Percentiles rank a stretch among this genome's conserved stretches.
Conservation (phyloP, 2,329 filamentous ascomycete genomes). For the Zasmidium cellare region DNA sequence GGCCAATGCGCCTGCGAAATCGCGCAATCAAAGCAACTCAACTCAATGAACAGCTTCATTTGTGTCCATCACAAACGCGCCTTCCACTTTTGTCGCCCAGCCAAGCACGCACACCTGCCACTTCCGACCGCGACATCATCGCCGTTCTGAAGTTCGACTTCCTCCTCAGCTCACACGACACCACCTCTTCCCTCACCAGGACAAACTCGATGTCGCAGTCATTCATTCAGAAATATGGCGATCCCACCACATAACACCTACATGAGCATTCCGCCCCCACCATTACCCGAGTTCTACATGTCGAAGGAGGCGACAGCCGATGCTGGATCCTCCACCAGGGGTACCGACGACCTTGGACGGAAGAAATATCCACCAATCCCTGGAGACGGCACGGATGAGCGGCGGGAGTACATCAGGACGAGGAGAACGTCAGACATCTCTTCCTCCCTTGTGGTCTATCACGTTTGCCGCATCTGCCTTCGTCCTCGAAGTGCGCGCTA, state of each 20-base stretch:
- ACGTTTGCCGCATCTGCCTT: conserved; percentile 36
- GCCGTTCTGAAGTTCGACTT: background rate
- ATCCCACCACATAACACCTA: conserved; percentile 13
- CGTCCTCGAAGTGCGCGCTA: conserved; percentile 35
- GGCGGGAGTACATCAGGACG: background rate
- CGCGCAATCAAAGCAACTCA: too few species aligned
- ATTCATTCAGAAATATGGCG: conserved; percentile 17
- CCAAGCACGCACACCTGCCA: background rate
- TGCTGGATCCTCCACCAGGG: background rate
- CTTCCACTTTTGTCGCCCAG: background rate
- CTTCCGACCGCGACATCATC: background rate
- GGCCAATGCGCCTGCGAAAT: background rate
- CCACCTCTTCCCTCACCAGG: conserved; percentile 2
- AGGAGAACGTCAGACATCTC: background rate
- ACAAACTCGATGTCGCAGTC: conserved; percentile 8
- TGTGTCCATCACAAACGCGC: background rate
- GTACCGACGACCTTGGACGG: background rate
- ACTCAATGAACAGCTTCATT: too few species aligned
- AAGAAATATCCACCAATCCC: background rate
- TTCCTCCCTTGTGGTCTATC: conserved; percentile 31
- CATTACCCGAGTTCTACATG: conserved; percentile 30
- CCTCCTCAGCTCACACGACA: background rate
- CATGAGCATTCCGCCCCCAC: conserved; percentile 28
- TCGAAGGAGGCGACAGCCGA: conserved; percentile 2
- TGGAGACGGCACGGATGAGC: conserved; percentile 6